Base-by-base conservation (phyloP, 2,329 filamentous ascomycete species). In the Pyrenophora seminiperda region DNA sequence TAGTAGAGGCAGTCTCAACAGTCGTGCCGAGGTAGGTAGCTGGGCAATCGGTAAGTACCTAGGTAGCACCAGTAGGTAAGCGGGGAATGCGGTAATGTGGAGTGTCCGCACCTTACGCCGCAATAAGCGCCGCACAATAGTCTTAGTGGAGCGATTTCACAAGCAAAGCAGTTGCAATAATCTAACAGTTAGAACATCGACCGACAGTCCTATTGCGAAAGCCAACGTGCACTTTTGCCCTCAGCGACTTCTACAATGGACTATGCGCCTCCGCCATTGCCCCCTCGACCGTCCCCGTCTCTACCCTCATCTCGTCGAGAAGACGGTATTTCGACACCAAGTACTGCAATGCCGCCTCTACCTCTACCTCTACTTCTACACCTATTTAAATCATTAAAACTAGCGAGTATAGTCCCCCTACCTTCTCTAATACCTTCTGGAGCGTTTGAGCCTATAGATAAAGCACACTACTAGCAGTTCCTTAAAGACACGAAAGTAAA, bases 401-500 rank as follows among this genome's bases (percentile, higher is more conserved):
- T 40, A 7, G 18, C 42, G 20, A 44, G 17, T 24, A 20, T 11
- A 40, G 39, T 40, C 38, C 24, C 14, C 14, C 42, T 10, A 47
- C 32, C 34, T 31, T 30, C 38, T 33, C 37, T 20, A 31, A 7
- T 39, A 13, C 24, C 47, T 44, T 34, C 36, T 45, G 27, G 17
- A 24, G 22, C 37, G n/a, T 37, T 42, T 46, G 18, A 46, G 38
- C 36, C 31, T 9, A 41, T 33, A 37, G 43, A 45, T 13, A 40
- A 43, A 49, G 37, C 13, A 46, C 32, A 38, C 7, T 24, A 55
- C 31, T 40, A 2, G 14, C 27, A 52, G 9, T 34, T 45, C 14
- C 41, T 41, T 22, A 30, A 45, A 49, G 13, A 46, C 24, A 31
- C 43, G 2, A 46, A 46, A 42, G n/a, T 7, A 40, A 50, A 53